Evolutionary conservation across 495 filamentous ascomycete species (phyloP).

Genomic region (Aspergillus taichungensis): DNA sequence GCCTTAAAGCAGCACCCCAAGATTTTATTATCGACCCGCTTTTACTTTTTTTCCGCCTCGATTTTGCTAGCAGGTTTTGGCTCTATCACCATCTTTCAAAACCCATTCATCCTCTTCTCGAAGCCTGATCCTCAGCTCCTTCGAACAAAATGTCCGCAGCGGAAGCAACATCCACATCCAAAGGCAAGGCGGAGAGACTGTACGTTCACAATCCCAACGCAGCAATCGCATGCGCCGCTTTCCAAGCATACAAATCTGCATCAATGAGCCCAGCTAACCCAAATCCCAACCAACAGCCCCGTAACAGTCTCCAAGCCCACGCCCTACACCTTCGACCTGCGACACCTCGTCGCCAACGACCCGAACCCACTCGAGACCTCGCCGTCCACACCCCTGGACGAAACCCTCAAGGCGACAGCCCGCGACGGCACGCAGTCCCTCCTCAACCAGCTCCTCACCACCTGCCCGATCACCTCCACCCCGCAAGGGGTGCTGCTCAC

Average conservation of each 20-base stretch:
- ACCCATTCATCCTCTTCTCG: not conserved
- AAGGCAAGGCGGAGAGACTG: slow-evolving; percentile 35
- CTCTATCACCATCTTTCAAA: not conserved
- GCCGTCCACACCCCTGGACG: slow-evolving; percentile 29
- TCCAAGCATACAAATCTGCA: not conserved
- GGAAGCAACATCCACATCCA: slow-evolving; percentile 11
- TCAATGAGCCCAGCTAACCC: slow-evolving; percentile 2
- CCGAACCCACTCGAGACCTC: slow-evolving; percentile 62
- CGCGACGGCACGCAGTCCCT: slow-evolving; percentile 82
- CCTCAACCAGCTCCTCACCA: slow-evolving; percentile 80
- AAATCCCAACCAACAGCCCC: slow-evolving; percentile 28
- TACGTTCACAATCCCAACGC: no score
- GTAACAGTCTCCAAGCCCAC: slow-evolving; percentile 72
- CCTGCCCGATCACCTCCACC: slow-evolving; percentile 63
- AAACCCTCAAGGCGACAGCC: slow-evolving; percentile 54
- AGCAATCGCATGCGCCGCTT: not conserved
- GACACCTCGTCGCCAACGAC: slow-evolving; percentile 72
- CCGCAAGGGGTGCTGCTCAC: slow-evolving; percentile 61
- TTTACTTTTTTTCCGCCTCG: slow-evolving; percentile 16
- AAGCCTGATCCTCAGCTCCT: not conserved
- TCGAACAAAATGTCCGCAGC: slow-evolving; percentile 21
- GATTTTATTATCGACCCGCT: slow-evolving; percentile 18
- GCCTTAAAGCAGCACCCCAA: slow-evolving; percentile 11
- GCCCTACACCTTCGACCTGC: slow-evolving; percentile 88
- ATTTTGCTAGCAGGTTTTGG: slow-evolving; percentile 1